A percentile compares a stretch with the other conserved stretches of the same genome.
Conservation (phyloP, 371 early-diverging fungal genomes). For the Mortierella polycephala region DNA sequence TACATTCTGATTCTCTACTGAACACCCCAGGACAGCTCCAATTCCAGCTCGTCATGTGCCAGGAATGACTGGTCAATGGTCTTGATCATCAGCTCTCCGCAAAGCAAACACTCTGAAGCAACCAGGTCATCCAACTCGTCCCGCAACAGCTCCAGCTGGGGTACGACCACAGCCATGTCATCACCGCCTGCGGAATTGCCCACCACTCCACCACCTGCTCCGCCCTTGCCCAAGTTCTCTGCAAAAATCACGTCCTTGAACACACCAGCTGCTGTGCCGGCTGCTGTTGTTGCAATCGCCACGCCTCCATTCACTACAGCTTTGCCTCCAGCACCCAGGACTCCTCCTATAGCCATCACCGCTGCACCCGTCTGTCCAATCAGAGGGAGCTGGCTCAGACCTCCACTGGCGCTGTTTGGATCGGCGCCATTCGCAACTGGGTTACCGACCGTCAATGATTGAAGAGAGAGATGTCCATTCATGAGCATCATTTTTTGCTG, state of each 20-base stretch:
- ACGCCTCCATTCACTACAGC: conserved; percentile 52
- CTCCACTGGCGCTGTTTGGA: conserved; percentile 5
- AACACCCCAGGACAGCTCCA: conserved; percentile 65
- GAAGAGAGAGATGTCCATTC: conserved; percentile 18
- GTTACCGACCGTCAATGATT: conserved; percentile 11
- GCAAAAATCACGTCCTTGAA: conserved; percentile 57
- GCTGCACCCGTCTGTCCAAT: conserved; percentile 52
- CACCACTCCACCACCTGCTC: conserved; percentile 16
- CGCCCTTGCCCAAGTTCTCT: conserved; percentile 28
- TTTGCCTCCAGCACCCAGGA: conserved; percentile 49
- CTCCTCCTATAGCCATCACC: conserved; percentile 52
- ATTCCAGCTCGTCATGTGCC: conserved; percentile 62
- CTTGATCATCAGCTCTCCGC: conserved; percentile 91
- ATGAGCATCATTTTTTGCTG: conserved; percentile 46
- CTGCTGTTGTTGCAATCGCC: conserved; percentile 45
- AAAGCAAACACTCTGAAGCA: conserved; percentile 86
- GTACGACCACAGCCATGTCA: conserved; percentile 55
- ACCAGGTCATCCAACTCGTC: conserved; percentile 87
- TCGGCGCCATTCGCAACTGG: conserved; percentile 12
- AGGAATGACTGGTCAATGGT: conserved; percentile 82
- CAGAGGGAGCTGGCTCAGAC: conserved; percentile 25
- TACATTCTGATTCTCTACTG: conserved; percentile 38
- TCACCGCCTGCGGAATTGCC: conserved; percentile 29
- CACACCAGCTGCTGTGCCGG: conserved; percentile 56
- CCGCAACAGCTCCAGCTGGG: conserved; percentile 57